Evolutionary conservation across 164 flowering plant species (phyloP).

Genomic region (Platanus orientalis): DNA sequence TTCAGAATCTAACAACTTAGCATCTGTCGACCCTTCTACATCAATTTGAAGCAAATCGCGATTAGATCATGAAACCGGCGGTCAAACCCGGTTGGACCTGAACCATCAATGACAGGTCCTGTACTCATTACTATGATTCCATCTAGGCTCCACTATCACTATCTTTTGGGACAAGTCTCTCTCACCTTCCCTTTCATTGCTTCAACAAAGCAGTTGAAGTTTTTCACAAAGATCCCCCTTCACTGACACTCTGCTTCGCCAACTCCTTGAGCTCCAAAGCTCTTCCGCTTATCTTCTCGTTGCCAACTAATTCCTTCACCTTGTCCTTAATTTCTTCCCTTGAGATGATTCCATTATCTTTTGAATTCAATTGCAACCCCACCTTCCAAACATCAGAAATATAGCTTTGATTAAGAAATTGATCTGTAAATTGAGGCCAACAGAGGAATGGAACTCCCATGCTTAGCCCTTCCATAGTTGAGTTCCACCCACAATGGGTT

Average conservation of each 20-base stretch:
- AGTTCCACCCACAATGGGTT: constrained; percentile 70
- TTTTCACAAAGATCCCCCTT: constrained; percentile 40
- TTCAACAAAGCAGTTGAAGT: no score
- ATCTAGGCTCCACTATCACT: no score
- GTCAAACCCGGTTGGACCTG: no score
- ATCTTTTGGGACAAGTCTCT: no score
- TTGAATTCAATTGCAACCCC: constrained; percentile 28
- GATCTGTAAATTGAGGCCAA: constrained; percentile 62
- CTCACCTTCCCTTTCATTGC: no score
- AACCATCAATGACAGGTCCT: no score
- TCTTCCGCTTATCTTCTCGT: constrained; percentile 21
- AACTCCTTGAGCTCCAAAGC: constrained; percentile 28
- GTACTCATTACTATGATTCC: no score
- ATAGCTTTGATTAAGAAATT: constrained; percentile 33
- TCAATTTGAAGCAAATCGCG: no score
- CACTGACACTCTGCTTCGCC: constrained; percentile 11
- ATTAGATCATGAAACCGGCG: no score
- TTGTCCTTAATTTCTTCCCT: constrained; percentile 28
- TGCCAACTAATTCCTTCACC: constrained; percentile 24
- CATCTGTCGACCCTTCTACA: no score
- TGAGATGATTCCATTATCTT: constrained; percentile 26
- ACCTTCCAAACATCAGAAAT: constrained; percentile 47
- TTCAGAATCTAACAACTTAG: no score
- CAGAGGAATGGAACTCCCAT: constrained; percentile 51
- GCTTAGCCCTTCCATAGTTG: constrained; percentile 45